Evolutionary conservation across 2,329 filamentous ascomycete genomes (phyloP), one percentile per base, ranked within the genome.

Genomic region (Neonectria magnoliae): DNA sequence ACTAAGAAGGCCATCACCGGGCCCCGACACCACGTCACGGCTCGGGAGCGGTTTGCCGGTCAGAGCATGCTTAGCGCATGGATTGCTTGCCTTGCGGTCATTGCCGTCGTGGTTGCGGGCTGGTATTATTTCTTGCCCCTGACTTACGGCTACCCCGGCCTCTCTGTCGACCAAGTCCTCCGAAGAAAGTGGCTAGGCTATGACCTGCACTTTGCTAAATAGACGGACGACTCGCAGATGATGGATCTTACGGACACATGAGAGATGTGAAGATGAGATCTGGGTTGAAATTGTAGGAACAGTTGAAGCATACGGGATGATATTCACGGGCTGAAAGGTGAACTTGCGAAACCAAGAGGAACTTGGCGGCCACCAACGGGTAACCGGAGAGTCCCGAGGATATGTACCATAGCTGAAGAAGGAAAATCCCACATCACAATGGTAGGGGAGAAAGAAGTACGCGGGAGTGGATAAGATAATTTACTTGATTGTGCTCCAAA

Each of bases 131-230:
- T 97, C 84, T 88, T 97, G 68, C 96, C 96, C 20, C 83, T 99
- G 76, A 99, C 96, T 1, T 99, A 99, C 78, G 96, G 96, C 58
- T 94, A 93, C 78, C 96, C 96, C 5, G 95, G 95, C 36, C 85
- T 99, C 75, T 88, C 85, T 60, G 91, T 97, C 18, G 88, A 90
- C 13, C 85, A 93, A 77, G 92, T 99, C 31, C 81, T 91, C 68
- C 87, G 90, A 68, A 90, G 96, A 79, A 98, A 98, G 85, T 98
- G 95, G 95, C 85, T 99, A 70, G 92, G 93, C 69, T 99, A 98
- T 78, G 96, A 99, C 79, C 86, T 99, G 77, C 96, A 99, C 83
- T 99, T 99, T 84, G 96, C 96, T 64, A 99, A 99, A 88, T 99
- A 91, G 83, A 66, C 18, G 65, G 25, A 66, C 20, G 65, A 22